Percentiles rank a stretch among this genome's conserved stretches.
These are phyloP conservation scores for Rheum nobile DNA, from an alignment of 148 eudicot species.

Conservation along the genomic window DNA sequence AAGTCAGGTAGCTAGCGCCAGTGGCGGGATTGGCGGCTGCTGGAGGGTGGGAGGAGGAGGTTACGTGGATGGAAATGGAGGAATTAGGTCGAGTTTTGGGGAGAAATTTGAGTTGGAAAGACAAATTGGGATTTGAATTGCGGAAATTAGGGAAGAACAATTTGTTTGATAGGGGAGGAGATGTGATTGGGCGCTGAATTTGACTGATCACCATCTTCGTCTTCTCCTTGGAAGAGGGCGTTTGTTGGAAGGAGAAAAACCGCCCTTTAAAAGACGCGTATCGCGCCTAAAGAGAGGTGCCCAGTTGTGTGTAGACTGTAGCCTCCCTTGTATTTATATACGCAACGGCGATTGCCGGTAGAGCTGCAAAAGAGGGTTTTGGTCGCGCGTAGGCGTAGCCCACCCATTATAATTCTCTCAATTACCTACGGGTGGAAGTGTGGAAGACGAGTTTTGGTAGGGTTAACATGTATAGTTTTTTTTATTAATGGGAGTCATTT, in stretches of 20 bases:
- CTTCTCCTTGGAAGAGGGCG: conserved; percentile 1
- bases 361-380: too few relatives aligned
- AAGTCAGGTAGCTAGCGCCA: background rate
- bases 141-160: background rate
- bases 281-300: background rate
- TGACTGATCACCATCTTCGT: conserved; percentile 1
- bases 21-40: background rate
- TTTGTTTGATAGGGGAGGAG: background rate
- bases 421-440: too few relatives aligned
- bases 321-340: too few relatives aligned
- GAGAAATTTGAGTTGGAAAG: background rate
- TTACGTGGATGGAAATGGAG: background rate
- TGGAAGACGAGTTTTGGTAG: too few relatives aligned
- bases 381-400: too few relatives aligned
- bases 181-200: background rate
- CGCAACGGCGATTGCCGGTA: too few relatives aligned
- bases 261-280: background rate
- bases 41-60: background rate
- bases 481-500: too few relatives aligned
- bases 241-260: background rate
- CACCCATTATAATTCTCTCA: too few relatives aligned
- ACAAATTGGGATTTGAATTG: background rate
- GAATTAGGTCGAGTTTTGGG: conserved; percentile 2
- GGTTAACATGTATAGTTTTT: too few relatives aligned
- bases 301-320: background rate